These are phyloP conservation scores for Tylopilus sp. DNA, from an alignment of 768 basidiomycete genomes.

Conservation along the genomic window DNA sequence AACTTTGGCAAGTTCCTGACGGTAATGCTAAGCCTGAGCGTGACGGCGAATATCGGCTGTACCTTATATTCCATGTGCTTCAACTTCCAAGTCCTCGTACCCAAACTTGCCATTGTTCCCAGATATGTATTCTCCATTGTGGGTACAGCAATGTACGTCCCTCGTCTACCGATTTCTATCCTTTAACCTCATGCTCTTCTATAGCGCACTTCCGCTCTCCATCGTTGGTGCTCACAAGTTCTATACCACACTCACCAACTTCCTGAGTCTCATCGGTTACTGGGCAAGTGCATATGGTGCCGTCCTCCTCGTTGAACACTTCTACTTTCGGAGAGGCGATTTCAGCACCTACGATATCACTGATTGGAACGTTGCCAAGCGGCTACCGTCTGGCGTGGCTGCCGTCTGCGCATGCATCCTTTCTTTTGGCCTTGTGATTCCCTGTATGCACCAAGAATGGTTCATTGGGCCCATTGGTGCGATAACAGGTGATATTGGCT, in stretches of 20 bases:
- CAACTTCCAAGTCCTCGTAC: slow-evolving; percentile 67
- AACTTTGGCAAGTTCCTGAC: slow-evolving; percentile 70
- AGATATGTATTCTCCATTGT: slow-evolving; percentile 68
- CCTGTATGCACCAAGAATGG: slow-evolving; percentile 70
- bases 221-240: slow-evolving; percentile 70
- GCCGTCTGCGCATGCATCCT: slow-evolving; percentile 50
- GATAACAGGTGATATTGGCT: slow-evolving; percentile 66
- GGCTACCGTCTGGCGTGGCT: slow-evolving; percentile 61
- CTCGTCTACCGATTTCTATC: slow-evolving; percentile 7
- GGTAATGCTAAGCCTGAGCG: slow-evolving; percentile 70
- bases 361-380: slow-evolving; percentile 47
- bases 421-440: slow-evolving; percentile 55
- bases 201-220: slow-evolving; percentile 61
- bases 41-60: slow-evolving; percentile 77
- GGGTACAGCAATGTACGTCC: slow-evolving; percentile 60
- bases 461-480: slow-evolving; percentile 66
- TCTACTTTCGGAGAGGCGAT: slow-evolving; percentile 53
- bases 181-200: background rate
- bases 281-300: slow-evolving; percentile 56
- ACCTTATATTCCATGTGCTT: slow-evolving; percentile 81
- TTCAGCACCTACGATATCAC: slow-evolving; percentile 47
- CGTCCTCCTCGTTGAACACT: slow-evolving; percentile 63
- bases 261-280: slow-evolving; percentile 69
- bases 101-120: slow-evolving; percentile 54
- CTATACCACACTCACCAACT: slow-evolving; percentile 58